A percentile compares a stretch with the other conserved stretches of the same genome.
phyloP scores from a whole-genome alignment of 2,329 filamentous ascomycete genomes.

The Arthrobotrys pseudoclavata region DNA sequence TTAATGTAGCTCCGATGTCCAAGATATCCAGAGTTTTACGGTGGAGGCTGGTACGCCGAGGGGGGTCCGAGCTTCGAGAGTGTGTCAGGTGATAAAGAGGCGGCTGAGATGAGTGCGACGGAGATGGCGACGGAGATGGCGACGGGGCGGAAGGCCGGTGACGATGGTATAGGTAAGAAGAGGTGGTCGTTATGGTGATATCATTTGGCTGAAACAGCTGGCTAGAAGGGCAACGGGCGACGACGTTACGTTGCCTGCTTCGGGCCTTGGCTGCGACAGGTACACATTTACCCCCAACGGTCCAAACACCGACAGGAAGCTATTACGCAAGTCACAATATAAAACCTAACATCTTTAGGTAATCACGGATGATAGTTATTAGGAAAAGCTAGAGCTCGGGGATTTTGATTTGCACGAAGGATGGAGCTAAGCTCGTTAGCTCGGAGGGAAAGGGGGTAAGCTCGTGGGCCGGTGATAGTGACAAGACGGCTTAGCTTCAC shows the following conservation, averaged over 20 bases:
- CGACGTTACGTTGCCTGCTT: background rate
- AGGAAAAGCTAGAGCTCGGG: background rate
- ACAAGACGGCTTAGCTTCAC: background rate
- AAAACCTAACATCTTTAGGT: too few species aligned
- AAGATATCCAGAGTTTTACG: too few species aligned
- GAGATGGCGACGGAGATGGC: background rate
- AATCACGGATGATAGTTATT: too few species aligned
- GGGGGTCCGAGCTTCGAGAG: background rate
- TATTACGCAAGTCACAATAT: too few species aligned
- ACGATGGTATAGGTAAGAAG: background rate
- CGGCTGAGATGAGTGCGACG: background rate
- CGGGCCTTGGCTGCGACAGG: conserved; percentile 9
- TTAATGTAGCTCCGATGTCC: too few species aligned
- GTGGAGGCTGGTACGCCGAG: too few species aligned
- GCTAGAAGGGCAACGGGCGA: background rate
- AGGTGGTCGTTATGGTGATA: conserved; percentile 8
- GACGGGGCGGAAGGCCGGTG: background rate
- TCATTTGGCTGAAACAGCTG: conserved; percentile 16
- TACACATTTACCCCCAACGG: background rate
- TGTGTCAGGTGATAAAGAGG: background rate
- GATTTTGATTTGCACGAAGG: too few species aligned
- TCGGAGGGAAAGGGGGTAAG: background rate
- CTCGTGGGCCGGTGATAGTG: conserved; percentile 9
- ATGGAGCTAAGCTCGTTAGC: background rate
- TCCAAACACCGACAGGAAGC: too few species aligned